Conservation (phyloP, 2,329 filamentous ascomycete species). For the Penicillium sumatraense region DNA sequence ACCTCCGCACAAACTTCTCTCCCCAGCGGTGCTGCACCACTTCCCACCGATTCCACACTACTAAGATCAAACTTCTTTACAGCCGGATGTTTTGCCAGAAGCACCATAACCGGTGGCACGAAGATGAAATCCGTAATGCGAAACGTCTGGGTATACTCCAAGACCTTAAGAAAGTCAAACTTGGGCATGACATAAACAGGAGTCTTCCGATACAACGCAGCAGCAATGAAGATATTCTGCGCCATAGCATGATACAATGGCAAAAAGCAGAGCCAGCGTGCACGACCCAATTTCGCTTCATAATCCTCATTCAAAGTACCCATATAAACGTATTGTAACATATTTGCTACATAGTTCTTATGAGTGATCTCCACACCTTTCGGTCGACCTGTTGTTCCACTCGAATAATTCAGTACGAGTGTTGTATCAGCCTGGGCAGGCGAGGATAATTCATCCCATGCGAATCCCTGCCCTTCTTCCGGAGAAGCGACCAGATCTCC, state of each 20-base stretch:
- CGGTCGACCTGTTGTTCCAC: constrained; percentile 75
- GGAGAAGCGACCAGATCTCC: constrained; percentile 60
- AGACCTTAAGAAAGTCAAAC: constrained; percentile 75
- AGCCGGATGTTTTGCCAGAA: constrained; percentile 72
- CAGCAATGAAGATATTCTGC: constrained; percentile 72
- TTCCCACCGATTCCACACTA: constrained; percentile 63
- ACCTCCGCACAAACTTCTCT: constrained; percentile 60
- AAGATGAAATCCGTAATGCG: constrained; percentile 68
- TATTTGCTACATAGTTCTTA: constrained; percentile 74
- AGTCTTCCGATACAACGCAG: constrained; percentile 53
- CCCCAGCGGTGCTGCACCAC: constrained; percentile 71
- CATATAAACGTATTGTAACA: constrained; percentile 61
- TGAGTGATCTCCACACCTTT: constrained; percentile 87
- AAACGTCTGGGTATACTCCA: constrained; percentile 69
- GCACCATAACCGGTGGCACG: constrained; percentile 77
- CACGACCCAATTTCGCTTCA: constrained; percentile 47
- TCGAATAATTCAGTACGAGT: constrained; percentile 75
- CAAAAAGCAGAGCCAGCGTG: constrained; percentile 66
- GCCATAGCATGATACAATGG: constrained; percentile 78
- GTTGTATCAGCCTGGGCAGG: constrained; percentile 47
- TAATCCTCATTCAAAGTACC: constrained; percentile 54
- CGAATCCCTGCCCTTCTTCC: constrained; percentile 60
- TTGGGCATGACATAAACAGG: constrained; percentile 78
- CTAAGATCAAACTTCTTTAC: constrained; percentile 70
- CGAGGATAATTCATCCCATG: constrained; percentile 58